Base-by-base conservation (phyloP, 805 yeast genomes). In the Starmerella riodocensis region DNA sequence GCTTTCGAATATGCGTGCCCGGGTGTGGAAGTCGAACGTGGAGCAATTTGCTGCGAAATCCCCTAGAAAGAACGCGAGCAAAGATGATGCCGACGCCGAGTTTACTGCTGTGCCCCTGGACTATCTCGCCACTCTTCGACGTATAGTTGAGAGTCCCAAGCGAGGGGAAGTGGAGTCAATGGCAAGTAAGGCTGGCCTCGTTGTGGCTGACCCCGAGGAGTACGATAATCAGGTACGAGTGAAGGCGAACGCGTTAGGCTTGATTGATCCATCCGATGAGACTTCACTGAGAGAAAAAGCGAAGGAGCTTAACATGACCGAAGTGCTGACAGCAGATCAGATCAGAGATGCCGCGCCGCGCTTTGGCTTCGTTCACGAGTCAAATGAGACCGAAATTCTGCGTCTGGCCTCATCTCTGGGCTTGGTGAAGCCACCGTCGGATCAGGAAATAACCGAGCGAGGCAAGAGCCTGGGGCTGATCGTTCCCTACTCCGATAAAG, bases 201-300 rank as follows among this genome's bases (percentile, higher is more conserved):
- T 14, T 13, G 20, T 40, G 21, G 24, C 18, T 7, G 25, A 31
- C 6, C 5, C 34, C 12, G 16, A 18, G 6, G 25, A 19, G 23
- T 6, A 16, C 30, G 19, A 53, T 93, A 85, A 2, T 64, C 78
- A 48, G 67, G 71, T 51, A 59, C 17, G 26, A 12, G 5, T 23
- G 3, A 24, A 19, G 18, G 52, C 50, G 6, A 14, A 17, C 5
- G 21, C 24, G 3, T 32, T 36, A 13, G 52, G 52, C 1, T 37
- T 47, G 2, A 31, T 26, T 9, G 40, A 32, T 3, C 48, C 48
- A 4, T 36, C 27, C 4, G 2, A 32, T 3, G 39, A 46, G 2
- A 14, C 8, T 5, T 12, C 8, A 14, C 5, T 25, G 8, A 6
- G 6, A 25, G 28, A 25, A 25, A 25, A 25, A 13, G 28, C 28